Conservation (phyloP, 257 asterid genomes). For the Plantago elongata region DNA sequence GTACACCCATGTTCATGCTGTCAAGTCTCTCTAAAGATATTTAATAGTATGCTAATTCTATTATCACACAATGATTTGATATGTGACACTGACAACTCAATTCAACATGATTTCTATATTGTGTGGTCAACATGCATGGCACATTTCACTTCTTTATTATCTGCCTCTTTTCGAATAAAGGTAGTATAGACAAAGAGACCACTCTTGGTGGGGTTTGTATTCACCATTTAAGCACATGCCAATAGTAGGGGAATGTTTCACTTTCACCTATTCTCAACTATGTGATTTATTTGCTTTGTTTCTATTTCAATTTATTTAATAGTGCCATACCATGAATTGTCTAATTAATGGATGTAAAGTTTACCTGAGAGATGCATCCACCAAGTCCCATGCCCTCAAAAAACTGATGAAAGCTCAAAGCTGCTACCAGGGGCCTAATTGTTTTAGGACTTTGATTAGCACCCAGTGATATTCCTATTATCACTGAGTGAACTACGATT, state of each 20-base stretch:
- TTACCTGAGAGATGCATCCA: slow-evolving; percentile 39
- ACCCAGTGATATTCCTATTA: slow-evolving; percentile 54
- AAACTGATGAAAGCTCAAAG: slow-evolving; percentile 54
- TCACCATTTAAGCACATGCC: neutral
- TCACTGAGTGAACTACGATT: slow-evolving; percentile 55
- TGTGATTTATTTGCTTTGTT: too few species aligned
- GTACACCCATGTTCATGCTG: neutral
- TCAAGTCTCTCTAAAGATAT: too few species aligned
- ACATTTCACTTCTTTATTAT: neutral
- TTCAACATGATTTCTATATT: neutral
- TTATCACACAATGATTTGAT: too few species aligned
- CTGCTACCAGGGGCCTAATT: slow-evolving; percentile 46
- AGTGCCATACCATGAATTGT: too few species aligned
- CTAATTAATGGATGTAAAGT: neutral
- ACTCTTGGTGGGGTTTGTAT: too few species aligned
- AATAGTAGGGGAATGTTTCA: neutral
- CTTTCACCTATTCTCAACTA: too few species aligned
- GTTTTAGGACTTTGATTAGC: slow-evolving; percentile 40
- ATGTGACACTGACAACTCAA: neutral
- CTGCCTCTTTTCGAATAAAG: too few species aligned
- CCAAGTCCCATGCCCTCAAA: slow-evolving; percentile 39
- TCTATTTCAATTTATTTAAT: too few species aligned
- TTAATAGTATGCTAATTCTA: too few species aligned
- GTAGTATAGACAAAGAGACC: too few species aligned
- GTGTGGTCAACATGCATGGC: neutral